A percentile compares a stretch with the other conserved stretches of the same genome.
Evolutionary conservation across 2,329 filamentous ascomycete species (phyloP).

Genomic region (Venturia pyrina): DNA sequence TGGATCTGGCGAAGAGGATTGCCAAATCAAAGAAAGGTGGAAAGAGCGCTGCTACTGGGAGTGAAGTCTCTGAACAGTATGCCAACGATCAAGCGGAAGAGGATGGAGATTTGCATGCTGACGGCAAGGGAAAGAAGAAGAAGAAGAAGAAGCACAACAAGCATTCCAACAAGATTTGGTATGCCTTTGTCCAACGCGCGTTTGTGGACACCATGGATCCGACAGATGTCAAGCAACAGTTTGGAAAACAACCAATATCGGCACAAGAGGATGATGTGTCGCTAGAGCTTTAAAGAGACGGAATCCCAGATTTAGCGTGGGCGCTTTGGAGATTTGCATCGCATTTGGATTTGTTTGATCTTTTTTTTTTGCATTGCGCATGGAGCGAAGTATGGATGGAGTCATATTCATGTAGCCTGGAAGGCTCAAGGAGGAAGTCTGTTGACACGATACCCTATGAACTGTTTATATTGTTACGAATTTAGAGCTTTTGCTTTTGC

Average conservation of each 20-base stretch:
- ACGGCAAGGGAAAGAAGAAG: conserved; percentile 36
- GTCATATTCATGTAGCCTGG: not conserved
- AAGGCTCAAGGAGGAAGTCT: not conserved
- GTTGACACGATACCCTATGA: conserved; percentile 1
- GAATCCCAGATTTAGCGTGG: not conserved
- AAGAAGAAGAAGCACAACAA: conserved; percentile 35
- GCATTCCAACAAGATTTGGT: conserved; percentile 57
- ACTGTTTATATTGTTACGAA: not conserved
- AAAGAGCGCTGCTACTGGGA: not conserved
- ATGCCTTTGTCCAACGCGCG: conserved; percentile 65
- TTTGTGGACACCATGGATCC: conserved; percentile 65
- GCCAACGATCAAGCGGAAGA: conserved; percentile 18
- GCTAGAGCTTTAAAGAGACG: not conserved
- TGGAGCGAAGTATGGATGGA: not conserved
- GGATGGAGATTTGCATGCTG: conserved; percentile 20
- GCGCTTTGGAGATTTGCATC: not conserved
- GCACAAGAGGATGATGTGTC: not conserved
- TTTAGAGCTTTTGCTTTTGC: not conserved
- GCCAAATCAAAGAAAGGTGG: conserved; percentile 31
- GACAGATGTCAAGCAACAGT: conserved; percentile 48
- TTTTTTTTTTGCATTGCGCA: conserved; percentile 1
- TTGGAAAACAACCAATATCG: conserved; percentile 9
- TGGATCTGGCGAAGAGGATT: conserved; percentile 72
- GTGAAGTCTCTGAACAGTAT: conserved; percentile 6
- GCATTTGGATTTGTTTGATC: not conserved